A percentile compares a stretch with the other conserved stretches of the same genome.
These are phyloP conservation scores for Solanum medicagineum DNA, from an alignment of 257 asterid genomes.

Conservation along the genomic window DNA sequence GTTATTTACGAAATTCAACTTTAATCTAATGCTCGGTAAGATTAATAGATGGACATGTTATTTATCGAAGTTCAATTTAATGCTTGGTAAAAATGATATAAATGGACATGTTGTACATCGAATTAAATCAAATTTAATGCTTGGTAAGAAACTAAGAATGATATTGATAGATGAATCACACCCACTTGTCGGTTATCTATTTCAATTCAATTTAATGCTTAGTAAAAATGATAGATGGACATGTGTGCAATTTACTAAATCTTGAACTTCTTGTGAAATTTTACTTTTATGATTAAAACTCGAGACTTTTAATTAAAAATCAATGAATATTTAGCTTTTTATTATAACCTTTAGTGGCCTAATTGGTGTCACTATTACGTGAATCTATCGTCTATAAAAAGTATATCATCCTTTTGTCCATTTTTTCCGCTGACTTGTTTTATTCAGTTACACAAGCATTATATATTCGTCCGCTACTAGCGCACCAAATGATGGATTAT, in stretches of 20 bases:
- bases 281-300: fast-evolving
- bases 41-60: no score
- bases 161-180: no score
- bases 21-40: no score
- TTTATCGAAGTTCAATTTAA: no score
- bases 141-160: no score
- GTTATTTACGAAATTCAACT: no score
- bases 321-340: fast-evolving
- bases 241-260: background rate
- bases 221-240: background rate
- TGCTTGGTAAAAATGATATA: no score
- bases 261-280: background rate
- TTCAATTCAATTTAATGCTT: background rate
- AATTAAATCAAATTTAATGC: no score
- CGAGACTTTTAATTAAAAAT: background rate
- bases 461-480: background rate
- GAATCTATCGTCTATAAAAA: background rate
- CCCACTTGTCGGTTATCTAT: no score
- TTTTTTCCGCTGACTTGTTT: background rate
- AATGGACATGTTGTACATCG: no score
- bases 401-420: background rate
- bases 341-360: background rate
- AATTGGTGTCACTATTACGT: background rate
- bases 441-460: background rate
- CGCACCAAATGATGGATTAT: background rate